Evolutionary conservation across 352 stramenopile genomes (phyloP), one percentile per base, ranked within the genome.

Genomic region (Globisporangium cystogenes): DNA sequence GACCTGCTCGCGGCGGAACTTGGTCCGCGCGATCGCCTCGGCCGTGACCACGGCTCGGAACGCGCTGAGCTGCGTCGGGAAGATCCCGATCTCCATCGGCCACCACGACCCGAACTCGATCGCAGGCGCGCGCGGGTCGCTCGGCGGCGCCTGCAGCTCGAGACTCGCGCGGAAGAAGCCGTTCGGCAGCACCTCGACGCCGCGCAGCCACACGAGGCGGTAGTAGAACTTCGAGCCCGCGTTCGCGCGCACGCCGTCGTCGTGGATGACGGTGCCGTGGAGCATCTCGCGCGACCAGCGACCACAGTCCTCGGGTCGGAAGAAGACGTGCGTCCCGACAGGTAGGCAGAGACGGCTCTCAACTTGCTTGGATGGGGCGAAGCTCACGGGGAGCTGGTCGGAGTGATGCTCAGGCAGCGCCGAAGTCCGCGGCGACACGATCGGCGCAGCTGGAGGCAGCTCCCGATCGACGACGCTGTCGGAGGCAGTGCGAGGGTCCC

Each of bases 131-230:
- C 11, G 27, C 5, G 16, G 50, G 15, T 51, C 20, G n/a, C n/a
- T 44, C 4, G n/a, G 51, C n/a, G 27, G 57, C 14, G 53, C 55
- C 29, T 69, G 59, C 7, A 90, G 64, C 37, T 69, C 46, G 11
- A 92, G 51, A 10, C 51, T 65, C 15, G 81, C 78, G 20, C 74
- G 72, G 53, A 74, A 90, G 42, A 80, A 82, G 15, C 76, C 71
- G 48, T 90, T 88, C 3, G 72, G 60, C n/a, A 92, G 57, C 24
- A 73, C 53, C 47, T 86, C 62, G 12, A 92, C 72, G 4, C 78
- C 81, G 48, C 81, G 67, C 3, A 92, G 53, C 78, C 76, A 92
- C 16, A 90, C 53, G 36, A 92, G 61, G 10, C 78, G 81, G 39
- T 84, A 75, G 47, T 74, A 90, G 14, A 67, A 64, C 26, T 23